Conservation (phyloP, 306 rosid genomes). For the Lupinus albus region DNA sequence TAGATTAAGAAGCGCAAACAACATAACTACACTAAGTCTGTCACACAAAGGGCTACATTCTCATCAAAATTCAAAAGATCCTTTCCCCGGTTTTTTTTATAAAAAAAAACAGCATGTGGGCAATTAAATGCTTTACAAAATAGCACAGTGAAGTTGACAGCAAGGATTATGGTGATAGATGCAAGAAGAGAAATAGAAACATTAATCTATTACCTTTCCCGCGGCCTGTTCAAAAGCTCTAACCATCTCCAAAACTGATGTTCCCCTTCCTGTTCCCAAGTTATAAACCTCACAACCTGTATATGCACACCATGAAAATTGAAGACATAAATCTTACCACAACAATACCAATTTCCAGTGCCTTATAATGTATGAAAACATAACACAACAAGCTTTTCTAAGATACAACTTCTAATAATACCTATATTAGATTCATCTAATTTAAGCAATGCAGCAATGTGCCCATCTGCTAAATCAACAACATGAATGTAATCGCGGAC, state of each 20-base stretch:
- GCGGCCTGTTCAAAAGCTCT: slow-evolving; percentile 89
- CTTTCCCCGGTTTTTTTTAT: background rate
- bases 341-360: slow-evolving; percentile 4
- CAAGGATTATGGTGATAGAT: background rate
- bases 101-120: background rate
- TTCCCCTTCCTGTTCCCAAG: slow-evolving; percentile 97
- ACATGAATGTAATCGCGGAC: slow-evolving; percentile 97
- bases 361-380: slow-evolving; percentile 11
- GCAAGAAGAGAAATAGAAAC: slow-evolving; percentile 13
- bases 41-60: background rate
- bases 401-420: slow-evolving; percentile 37
- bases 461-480: slow-evolving; percentile 95
- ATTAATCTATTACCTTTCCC: slow-evolving; percentile 63
- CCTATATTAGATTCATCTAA: slow-evolving; percentile 68
- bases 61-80: slow-evolving; percentile 14
- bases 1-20: background rate
- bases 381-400: background rate
- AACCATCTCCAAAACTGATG: slow-evolving; percentile 96
- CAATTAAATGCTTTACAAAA: background rate
- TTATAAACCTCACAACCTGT: slow-evolving; percentile 95
- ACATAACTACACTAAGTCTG: slow-evolving; percentile 4
- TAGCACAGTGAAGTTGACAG: background rate
- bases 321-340: background rate
- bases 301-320: slow-evolving; percentile 22
- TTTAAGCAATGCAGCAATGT: slow-evolving; percentile 88